phyloP scores from a whole-genome alignment of 208 protist species.

The Leishmania guyanensis region DNA sequence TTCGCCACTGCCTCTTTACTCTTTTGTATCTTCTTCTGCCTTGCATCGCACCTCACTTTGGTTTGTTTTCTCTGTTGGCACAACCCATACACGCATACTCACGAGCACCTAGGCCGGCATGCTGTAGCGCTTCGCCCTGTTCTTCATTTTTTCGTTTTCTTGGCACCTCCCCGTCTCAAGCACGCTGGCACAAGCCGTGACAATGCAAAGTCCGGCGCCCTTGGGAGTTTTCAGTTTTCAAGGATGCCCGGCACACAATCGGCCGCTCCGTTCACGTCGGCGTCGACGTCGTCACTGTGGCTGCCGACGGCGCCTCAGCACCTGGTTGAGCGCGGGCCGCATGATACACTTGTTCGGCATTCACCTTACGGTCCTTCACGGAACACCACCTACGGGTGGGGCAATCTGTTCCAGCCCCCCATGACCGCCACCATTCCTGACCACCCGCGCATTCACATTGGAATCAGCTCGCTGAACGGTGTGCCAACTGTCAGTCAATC shows the following conservation, averaged over 20 bases:
- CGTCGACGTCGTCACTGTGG: background rate
- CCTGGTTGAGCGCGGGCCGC: conserved; percentile 35
- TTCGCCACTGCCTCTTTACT: background rate
- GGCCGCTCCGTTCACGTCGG: background rate
- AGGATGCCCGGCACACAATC: background rate
- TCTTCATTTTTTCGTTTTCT: background rate
- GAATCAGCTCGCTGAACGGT: conserved; percentile 71
- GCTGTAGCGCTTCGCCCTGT: background rate
- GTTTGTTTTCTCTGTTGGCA: background rate
- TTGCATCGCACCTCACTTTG: background rate
- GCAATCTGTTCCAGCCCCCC: conserved; percentile 49
- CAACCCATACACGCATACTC: conserved; percentile 9
- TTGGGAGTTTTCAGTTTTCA: background rate
- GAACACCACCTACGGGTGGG: conserved; percentile 59
- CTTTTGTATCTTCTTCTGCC: background rate
- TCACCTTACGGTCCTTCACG: conserved; percentile 61
- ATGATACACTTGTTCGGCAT: conserved; percentile 52
- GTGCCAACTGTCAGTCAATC: conserved; percentile 48
- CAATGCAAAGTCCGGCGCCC: background rate
- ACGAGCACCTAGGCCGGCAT: background rate
- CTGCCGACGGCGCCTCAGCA: conserved; percentile 29
- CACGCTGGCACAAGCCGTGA: background rate
- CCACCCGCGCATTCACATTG: conserved; percentile 67
- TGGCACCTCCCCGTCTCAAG: background rate
- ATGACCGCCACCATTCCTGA: conserved; percentile 33